Conservation (phyloP, 2,329 filamentous ascomycete species). For the Elsinoe fawcettii region DNA sequence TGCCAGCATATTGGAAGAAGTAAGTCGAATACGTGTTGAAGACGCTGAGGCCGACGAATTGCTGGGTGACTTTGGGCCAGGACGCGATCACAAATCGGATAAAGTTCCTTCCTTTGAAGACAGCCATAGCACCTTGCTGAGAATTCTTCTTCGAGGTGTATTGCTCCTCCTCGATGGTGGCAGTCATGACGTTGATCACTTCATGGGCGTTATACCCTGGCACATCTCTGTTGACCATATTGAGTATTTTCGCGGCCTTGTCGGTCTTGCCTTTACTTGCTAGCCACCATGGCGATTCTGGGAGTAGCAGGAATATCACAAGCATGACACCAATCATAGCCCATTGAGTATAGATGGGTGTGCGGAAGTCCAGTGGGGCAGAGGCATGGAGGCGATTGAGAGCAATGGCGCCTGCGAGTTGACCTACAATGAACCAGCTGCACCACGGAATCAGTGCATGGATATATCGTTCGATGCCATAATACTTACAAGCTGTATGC, state of each 20-base stretch:
- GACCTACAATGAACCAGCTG: conserved; percentile 38
- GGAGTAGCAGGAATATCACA: conserved; percentile 34
- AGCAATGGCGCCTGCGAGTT: conserved; percentile 38
- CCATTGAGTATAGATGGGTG: conserved; percentile 42
- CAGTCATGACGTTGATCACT: conserved; percentile 31
- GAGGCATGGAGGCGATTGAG: conserved; percentile 30
- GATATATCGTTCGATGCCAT: conserved; percentile 14
- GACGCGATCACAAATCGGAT: conserved; percentile 33
- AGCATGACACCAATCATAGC: conserved; percentile 37
- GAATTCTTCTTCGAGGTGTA: conserved; percentile 24
- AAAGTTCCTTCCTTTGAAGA: conserved; percentile 34
- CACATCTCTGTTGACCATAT: conserved; percentile 25
- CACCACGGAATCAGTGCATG: neutral
- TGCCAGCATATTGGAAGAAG: conserved; percentile 37
- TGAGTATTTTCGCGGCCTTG: conserved; percentile 28
- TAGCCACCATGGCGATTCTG: conserved; percentile 35
- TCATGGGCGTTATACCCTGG: conserved; percentile 30
- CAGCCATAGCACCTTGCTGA: conserved; percentile 25
- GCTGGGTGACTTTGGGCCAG: conserved; percentile 37
- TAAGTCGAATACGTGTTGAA: conserved; percentile 37
- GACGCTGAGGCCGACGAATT: conserved; percentile 34
- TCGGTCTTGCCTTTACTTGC: conserved; percentile 17
- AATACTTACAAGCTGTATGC: conserved; percentile 33
- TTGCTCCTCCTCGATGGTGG: conserved; percentile 31
- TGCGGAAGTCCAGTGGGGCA: conserved; percentile 30